These are phyloP conservation scores for Paragyromitra xinjiangensis DNA, from an alignment of 495 filamentous ascomycete genomes.

Conservation along the genomic window DNA sequence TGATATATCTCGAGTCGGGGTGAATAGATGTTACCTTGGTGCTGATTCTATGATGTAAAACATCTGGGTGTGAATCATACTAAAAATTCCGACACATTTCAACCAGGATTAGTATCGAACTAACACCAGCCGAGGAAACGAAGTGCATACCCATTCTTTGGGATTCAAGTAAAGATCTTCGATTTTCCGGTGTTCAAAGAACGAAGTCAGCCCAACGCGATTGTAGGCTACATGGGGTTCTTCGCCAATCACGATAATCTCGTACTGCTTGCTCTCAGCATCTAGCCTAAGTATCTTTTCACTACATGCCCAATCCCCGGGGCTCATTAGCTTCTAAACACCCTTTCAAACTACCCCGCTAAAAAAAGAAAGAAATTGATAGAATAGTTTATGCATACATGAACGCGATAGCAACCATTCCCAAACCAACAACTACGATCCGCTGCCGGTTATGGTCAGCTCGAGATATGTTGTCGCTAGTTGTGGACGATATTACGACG, in stretches of 20 bases:
- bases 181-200: conserved; percentile 89
- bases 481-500: background rate
- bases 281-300: conserved; percentile 93
- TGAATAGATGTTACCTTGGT: conserved; percentile 79
- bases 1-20: conserved; percentile 70
- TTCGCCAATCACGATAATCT: conserved; percentile 91
- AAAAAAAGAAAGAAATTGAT: background rate
- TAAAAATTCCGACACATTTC: conserved; percentile 24
- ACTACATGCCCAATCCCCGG: conserved; percentile 59
- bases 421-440: conserved; percentile 87
- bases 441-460: conserved; percentile 64
- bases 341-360: background rate
- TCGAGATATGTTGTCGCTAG: background rate
- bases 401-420: conserved; percentile 95
- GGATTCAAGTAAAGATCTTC: conserved; percentile 93
- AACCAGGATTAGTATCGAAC: background rate
- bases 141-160: conserved; percentile 77
- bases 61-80: conserved; percentile 64
- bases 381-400: conserved; percentile 68
- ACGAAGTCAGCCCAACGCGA: conserved; percentile 91
- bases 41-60: conserved; percentile 83
- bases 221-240: conserved; percentile 94
- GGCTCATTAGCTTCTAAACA: background rate
- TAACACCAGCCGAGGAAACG: background rate
- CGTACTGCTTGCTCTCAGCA: conserved; percentile 76